Evolutionary conservation across 2,329 filamentous ascomycete genomes (phyloP), one percentile per base, ranked within the genome.

Genomic region (Talaromyces sp.): DNA sequence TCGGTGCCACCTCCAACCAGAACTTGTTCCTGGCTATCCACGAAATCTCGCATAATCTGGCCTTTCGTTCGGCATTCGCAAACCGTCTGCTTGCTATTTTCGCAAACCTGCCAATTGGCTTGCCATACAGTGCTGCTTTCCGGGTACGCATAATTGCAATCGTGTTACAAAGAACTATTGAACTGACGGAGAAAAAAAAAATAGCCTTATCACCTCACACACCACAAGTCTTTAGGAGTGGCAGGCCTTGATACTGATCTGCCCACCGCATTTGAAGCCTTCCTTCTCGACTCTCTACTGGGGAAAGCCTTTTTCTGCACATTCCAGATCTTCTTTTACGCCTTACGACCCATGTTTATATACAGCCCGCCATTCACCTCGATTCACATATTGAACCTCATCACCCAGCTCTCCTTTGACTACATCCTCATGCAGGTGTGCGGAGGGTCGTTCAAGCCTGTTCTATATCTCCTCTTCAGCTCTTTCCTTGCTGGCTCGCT

Each of bases 291-390:
- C 81, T 97, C 79, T 8, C 88, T 99, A 69, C 85, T 93, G 19
- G 95, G 95, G 75, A 99, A 99, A 80, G 89, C 95, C 67, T 99
- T 99, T 82, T 99, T 99, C 84, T 93, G 90, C 80, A 99, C 95
- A 68, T 99, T 97, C 81, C 95, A 99, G 79, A 97, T 99, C 76
- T 85, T 99, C 74, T 99, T 99, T 84, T 99, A 99, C 81, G 95
- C 95, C 70, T 78, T 99, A 57, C 91, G 95, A 17, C 95, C 95
- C 64, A 96, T 98, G 89, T 88, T 93, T 78, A 85, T 99, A 69
- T 96, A 96, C 84, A 85, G 87, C 69, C 84, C 98, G 5, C 91
- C 93, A 42, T 85, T 98, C 75, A 97, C 93, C 58, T 84, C 84
- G 71, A 86, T 97, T 62, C 93, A 97, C 77, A 82, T 87, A 62